Evolutionary conservation across 2,329 filamentous ascomycete species (phyloP), one percentile per base, ranked within the genome.

Genomic region (Alternaria rosae): DNA sequence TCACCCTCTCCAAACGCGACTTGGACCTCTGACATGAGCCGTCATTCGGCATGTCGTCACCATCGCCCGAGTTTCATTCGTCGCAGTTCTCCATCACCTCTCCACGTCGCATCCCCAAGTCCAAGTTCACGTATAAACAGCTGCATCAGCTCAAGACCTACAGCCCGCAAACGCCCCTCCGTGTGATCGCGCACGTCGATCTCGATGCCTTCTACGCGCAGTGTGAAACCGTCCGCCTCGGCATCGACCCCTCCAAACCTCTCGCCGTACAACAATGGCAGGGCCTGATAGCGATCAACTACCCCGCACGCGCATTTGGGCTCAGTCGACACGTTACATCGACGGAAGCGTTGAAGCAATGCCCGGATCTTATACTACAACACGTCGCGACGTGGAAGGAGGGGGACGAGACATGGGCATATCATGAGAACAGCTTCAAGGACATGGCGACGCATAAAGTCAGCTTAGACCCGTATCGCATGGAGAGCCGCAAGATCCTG

Each of bases 221-320:
- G 83, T 97, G 93, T 76, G 95, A 99, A 81, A 96, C 94, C 86
- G 89, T 97, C 10, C 89, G 95, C 8, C 85, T 98, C 45, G 89
- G 89, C 12, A 83, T 92, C 11, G 83, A 90, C 13, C 89, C 92
- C 64, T 87, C 93, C 59, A 87, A 89, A 67, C 95, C 95, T 10
- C 86, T 99, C 23, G 95, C 93, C 1, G 95, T 99, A 20, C 94
- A 96, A 76, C 94, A 98, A 84, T 98, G 91, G 91, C 92, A 96
- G 79, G 93, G 92, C 9, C 85, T 99, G 23, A 99, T 99, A 76
- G 95, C 95, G 4, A 89, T 99, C 79, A 99, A 99, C 82, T 99
- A 99, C 75, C 89, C 95, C 3, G 94, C 94, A 6, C 89, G 95
- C 15, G 86, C 87, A 9, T 94, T 88, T 72, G 93, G 92, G 3